These are phyloP conservation scores for Ophiostoma triangulosporum DNA, from an alignment of 2,329 filamentous ascomycete genomes.

Conservation along the genomic window DNA sequence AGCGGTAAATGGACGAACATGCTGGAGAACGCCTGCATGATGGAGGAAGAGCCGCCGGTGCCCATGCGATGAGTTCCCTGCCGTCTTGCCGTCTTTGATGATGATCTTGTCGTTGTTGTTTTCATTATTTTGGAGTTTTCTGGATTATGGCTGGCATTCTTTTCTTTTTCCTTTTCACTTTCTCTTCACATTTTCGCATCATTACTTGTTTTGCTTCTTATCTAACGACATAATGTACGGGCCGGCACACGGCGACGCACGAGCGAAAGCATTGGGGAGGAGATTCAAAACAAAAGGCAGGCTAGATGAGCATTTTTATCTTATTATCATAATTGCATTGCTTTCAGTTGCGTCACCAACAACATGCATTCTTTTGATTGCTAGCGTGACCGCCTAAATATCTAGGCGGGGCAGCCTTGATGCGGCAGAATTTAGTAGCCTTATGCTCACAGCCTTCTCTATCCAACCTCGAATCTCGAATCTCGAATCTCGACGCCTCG, in stretches of 20 bases:
- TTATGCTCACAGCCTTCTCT: background rate
- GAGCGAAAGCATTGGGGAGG: background rate
- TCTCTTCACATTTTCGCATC: background rate
- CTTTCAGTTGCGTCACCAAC: too few species aligned
- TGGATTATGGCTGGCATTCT: background rate
- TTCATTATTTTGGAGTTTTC: background rate
- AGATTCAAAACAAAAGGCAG: background rate
- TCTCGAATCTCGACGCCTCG: background rate
- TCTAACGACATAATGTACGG: background rate
- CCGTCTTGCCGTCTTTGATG: background rate
- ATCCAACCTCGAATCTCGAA: background rate
- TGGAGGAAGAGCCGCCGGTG: conserved; percentile 61
- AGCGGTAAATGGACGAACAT: conserved; percentile 99
- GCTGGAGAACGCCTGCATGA: conserved; percentile 92
- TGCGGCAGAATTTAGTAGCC: conserved; percentile 1
- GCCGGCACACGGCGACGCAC: background rate
- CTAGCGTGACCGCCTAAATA: too few species aligned
- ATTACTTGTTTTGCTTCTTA: background rate
- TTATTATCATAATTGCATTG: too few species aligned
- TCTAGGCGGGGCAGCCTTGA: too few species aligned
- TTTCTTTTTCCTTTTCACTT: background rate
- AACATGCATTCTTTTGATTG: too few species aligned
- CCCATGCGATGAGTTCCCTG: conserved; percentile 19
- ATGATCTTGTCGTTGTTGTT: background rate
- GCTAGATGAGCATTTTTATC: background rate